These are phyloP conservation scores for Spathaspora boniae DNA, from an alignment of 805 yeast species.

Conservation along the genomic window DNA sequence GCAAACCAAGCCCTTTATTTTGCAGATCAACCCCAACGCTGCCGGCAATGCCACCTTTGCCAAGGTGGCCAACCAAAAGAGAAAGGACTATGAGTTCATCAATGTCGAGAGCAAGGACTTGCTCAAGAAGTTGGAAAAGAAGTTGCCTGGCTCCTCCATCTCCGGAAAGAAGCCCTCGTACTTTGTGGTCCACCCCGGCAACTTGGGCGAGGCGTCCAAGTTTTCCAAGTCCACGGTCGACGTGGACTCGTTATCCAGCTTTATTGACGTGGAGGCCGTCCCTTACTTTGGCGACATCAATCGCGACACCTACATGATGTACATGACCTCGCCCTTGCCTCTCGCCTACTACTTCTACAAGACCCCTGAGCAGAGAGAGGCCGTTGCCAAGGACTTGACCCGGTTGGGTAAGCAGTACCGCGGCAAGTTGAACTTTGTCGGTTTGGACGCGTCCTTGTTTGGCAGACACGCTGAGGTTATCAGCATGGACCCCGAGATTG, in stretches of 20 bases:
- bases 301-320: constrained; percentile 71
- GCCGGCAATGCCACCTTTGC: constrained; percentile 53
- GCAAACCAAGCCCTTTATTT: constrained; percentile 50
- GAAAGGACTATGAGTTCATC: constrained; percentile 63
- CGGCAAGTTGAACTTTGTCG: constrained; percentile 84
- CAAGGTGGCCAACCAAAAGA: constrained; percentile 57
- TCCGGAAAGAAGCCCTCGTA: constrained; percentile 34
- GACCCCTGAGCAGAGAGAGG: constrained; percentile 60
- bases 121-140: constrained; percentile 36
- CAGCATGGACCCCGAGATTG: constrained; percentile 75
- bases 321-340: constrained; percentile 72
- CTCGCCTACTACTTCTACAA: constrained; percentile 86
- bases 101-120: constrained; percentile 35
- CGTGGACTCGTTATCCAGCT: constrained; percentile 40
- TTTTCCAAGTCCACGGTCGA: constrained; percentile 27
- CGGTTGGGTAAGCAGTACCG: constrained; percentile 70
- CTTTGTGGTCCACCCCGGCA: constrained; percentile 46
- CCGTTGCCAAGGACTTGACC: constrained; percentile 48
- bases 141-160: constrained; percentile 23
- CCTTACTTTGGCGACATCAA: constrained; percentile 87
- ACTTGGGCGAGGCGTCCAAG: constrained; percentile 43
- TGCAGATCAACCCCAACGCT: constrained; percentile 42
- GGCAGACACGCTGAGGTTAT: constrained; percentile 86
- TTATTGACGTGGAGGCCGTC: constrained; percentile 60
- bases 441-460: constrained; percentile 73